Evolutionary conservation across 2,329 filamentous ascomycete genomes (phyloP).

Genomic region (Elsinoe necatrix): DNA sequence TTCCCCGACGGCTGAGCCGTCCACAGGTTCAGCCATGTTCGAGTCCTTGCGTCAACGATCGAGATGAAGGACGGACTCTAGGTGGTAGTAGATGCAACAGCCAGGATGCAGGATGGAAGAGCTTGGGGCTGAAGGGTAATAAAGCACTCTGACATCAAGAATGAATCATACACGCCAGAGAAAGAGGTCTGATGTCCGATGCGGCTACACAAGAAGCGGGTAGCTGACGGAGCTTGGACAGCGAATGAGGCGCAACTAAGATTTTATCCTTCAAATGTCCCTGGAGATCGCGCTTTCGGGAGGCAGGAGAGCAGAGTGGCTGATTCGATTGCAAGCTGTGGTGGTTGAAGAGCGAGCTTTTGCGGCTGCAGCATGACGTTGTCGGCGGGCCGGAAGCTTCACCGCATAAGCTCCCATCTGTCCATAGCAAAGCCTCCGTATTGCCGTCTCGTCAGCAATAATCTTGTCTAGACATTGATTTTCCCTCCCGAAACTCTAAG

Average conservation of each 20-base stretch:
- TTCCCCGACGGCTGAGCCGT: background rate
- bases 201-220: background rate
- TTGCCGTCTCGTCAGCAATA: background rate
- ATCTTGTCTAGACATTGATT: background rate
- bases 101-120: background rate
- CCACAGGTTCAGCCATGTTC: background rate
- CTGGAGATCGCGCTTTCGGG: background rate
- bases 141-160: background rate
- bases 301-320: background rate
- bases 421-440: background rate
- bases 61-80: background rate
- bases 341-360: background rate
- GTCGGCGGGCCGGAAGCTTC: background rate
- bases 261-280: background rate
- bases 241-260: background rate
- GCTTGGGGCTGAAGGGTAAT: background rate
- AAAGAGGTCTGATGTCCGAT: background rate
- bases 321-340: background rate
- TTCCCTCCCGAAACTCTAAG: background rate
- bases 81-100: background rate
- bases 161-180: slow-evolving; percentile 1
- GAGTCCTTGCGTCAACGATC: background rate
- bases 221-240: background rate
- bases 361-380: background rate
- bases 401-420: background rate